Evolutionary conservation across 2,329 filamentous ascomycete species (phyloP).

Genomic region (Ophiostoma montium): DNA sequence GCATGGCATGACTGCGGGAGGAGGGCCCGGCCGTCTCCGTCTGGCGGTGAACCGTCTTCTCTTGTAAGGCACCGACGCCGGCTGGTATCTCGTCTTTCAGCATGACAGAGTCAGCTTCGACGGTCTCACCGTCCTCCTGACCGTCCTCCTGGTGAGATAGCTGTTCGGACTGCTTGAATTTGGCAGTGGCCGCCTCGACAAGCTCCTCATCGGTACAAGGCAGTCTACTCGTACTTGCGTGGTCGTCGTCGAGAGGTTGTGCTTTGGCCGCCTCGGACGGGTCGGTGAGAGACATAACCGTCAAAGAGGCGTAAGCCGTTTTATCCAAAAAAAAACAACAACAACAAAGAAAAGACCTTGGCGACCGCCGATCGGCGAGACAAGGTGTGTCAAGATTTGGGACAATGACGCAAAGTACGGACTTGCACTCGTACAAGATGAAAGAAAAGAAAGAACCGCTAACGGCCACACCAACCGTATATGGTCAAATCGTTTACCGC

Average conservation of each 20-base stretch:
- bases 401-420: too few species aligned
- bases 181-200: constrained; percentile 35
- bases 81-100: constrained; percentile 34
- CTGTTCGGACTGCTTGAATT: constrained; percentile 46
- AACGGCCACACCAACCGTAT: too few species aligned
- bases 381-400: too few species aligned
- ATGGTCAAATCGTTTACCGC: too few species aligned
- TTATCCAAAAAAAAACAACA: too few species aligned
- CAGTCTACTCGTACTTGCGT: not conserved
- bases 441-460: too few species aligned
- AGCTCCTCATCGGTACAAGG: constrained; percentile 16
- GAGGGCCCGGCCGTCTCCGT: not conserved
- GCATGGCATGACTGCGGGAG: not conserved
- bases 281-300: not conserved
- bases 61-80: constrained; percentile 13
- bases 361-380: too few species aligned
- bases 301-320: not conserved
- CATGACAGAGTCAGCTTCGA: constrained; percentile 45
- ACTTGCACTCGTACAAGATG: too few species aligned
- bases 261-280: not conserved
- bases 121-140: constrained; percentile 8
- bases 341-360: too few species aligned
- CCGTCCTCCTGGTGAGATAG: constrained; percentile 26
- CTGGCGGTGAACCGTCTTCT: not conserved
- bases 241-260: not conserved